Base-by-base conservation (phyloP, 768 basidiomycete genomes). In the Butyriboletus loyo region DNA sequence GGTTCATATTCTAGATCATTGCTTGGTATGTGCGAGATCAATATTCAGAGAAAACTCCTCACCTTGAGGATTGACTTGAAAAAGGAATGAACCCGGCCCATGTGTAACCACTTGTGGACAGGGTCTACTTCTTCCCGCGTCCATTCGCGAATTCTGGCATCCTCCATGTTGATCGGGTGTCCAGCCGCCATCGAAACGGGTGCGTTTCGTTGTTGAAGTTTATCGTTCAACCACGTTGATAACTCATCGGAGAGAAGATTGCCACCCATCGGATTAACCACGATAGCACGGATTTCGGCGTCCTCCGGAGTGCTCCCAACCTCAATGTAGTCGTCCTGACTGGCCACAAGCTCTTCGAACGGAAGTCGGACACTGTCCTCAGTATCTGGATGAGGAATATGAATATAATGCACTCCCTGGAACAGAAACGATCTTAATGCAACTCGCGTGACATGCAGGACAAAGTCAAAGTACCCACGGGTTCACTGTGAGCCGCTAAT, bases 71-170 rank as follows among this genome's bases (percentile, higher is more conserved):
- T 49, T 3, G 66, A 49, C 53, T 66, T 70, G 19, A 72, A 46
- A 42, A 58, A 52, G 6, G 66, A 55, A 7, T 68, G 46, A 25
- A 58, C 59, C 10, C 62, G 55, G n/a, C 71, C 67, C 45, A 74
- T 58, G 1, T 62, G 52, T 51, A 81, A 62, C 69, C 75, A 82
- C 14, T 56, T 59, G 22, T 65, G 59, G 43, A 76, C 66, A 15
- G 63, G 49, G 0, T 53, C 49, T 44, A 66, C 56, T 50, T 80
- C 79, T 30, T 75, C 70, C 13, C 13, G 27, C 13, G 71, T 73
- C 65, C 67, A 74, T 47, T 75, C 73, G 10, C 77, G 72, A 19
- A 79, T 70, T 44, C 77, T 67, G 1, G 56, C 66, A 41, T 68
- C 71, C 41, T 69, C 71, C 54, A 73, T 67, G 25, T 72, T 49